phyloP scores from a whole-genome alignment of 192 early-diverging fungal genomes.

The Phycomyces blakesleeanus region DNA sequence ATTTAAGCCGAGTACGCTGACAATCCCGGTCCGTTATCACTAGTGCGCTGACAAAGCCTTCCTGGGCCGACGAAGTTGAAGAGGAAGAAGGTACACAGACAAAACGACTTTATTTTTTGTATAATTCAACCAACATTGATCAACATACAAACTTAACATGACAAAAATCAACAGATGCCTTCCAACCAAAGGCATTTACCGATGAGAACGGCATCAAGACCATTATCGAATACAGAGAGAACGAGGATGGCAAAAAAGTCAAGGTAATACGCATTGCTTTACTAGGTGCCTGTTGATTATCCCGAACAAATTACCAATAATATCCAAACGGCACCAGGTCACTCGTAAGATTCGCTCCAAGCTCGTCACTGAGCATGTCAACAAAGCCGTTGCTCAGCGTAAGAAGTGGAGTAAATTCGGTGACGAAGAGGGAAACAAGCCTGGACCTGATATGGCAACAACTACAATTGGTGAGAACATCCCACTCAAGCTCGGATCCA shows the following conservation, averaged over 20 bases:
- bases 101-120: not conserved
- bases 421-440: conserved; percentile 66
- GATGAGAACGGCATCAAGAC: conserved; percentile 81
- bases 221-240: conserved; percentile 76
- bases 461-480: conserved; percentile 89
- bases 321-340: conserved; percentile 40
- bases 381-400: conserved; percentile 85
- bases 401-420: conserved; percentile 96
- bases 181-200: conserved; percentile 46
- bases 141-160: not conserved
- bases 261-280: conserved; percentile 46
- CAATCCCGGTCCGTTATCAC: not conserved
- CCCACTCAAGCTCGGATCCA: conserved; percentile 72
- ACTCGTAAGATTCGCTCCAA: conserved; percentile 79
- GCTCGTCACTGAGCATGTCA: conserved; percentile 75
- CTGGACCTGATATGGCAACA: conserved; percentile 85
- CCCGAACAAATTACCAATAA: not conserved
- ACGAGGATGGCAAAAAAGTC: conserved; percentile 90
- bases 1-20: not conserved
- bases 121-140: not conserved
- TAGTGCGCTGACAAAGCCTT: conserved; percentile 44
- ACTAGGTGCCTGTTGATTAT: not conserved
- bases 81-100: conserved; percentile 48
- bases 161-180: conserved; percentile 13
- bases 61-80: conserved; percentile 77